Conservation (phyloP, 352 stramenopile genomes). For the Halophytophthora polymorphica region DNA sequence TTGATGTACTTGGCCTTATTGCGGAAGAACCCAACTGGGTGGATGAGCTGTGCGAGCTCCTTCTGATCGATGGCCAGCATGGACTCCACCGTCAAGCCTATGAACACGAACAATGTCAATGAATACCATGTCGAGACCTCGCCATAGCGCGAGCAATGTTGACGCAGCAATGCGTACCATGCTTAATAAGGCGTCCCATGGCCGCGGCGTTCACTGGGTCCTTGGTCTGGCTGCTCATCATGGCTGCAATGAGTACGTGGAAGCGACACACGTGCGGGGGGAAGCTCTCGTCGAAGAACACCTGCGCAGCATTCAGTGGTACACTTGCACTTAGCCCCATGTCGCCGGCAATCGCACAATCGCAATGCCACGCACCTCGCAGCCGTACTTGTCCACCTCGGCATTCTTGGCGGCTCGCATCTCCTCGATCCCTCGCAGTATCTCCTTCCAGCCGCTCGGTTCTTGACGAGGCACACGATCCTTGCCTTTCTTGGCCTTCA, state of each 20-base stretch:
- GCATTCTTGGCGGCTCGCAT: constrained; percentile 65
- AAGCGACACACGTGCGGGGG: constrained; percentile 71
- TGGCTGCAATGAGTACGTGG: constrained; percentile 93
- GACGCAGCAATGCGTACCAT: constrained; percentile 38
- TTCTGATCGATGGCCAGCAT: constrained; percentile 84
- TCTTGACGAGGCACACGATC: constrained; percentile 21
- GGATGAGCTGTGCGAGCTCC: constrained; percentile 87
- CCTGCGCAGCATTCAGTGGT: constrained; percentile 14
- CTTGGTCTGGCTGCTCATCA: constrained; percentile 97
- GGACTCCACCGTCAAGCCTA: constrained; percentile 83
- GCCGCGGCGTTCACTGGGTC: constrained; percentile 88
- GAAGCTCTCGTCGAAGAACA: constrained; percentile 37
- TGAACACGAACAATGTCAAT: not conserved
- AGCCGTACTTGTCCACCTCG: constrained; percentile 70
- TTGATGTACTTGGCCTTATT: constrained; percentile 97
- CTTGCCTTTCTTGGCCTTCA: constrained; percentile 14
- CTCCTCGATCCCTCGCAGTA: constrained; percentile 56
- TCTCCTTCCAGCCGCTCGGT: constrained; percentile 51
- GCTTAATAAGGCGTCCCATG: constrained; percentile 57
- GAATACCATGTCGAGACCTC: no score
- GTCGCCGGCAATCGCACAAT: not conserved
- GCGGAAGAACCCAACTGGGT: constrained; percentile 94
- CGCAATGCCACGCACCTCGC: constrained; percentile 36
- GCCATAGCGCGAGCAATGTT: no score
- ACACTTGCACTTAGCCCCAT: not conserved